Evolutionary conservation across 2,329 filamentous ascomycete species (phyloP).

Genomic region (Neopestalotiopsis sp.): DNA sequence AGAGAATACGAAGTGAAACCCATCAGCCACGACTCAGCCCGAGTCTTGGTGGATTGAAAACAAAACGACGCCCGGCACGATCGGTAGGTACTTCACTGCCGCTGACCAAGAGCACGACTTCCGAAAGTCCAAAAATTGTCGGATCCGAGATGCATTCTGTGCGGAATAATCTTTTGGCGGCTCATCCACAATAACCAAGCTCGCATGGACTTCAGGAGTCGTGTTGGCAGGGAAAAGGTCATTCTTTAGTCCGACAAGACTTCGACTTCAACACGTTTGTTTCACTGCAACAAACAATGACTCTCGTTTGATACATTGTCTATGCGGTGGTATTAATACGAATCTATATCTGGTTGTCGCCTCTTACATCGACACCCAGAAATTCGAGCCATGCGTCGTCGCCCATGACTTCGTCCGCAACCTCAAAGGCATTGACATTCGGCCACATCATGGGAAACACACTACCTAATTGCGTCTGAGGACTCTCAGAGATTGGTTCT

Average conservation of each 20-base stretch:
- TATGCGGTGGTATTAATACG: no score
- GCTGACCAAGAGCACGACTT: background rate
- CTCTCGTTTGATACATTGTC: no score
- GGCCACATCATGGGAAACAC: slow-evolving; percentile 54
- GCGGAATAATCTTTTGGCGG: background rate
- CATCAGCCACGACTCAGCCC: background rate
- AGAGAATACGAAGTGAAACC: background rate
- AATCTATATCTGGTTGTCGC: background rate
- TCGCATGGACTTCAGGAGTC: background rate
- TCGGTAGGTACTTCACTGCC: no score
- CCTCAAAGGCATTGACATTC: slow-evolving; percentile 42
- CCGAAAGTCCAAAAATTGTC: background rate
- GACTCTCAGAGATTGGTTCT: slow-evolving; percentile 41
- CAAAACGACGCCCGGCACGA: no score
- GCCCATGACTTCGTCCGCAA: slow-evolving; percentile 43
- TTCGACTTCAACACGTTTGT: no score
- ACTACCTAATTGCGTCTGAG: slow-evolving; percentile 48
- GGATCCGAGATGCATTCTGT: background rate
- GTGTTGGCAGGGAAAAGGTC: no score
- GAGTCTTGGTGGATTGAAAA: background rate
- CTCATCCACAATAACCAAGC: background rate
- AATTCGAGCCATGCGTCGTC: slow-evolving; percentile 46
- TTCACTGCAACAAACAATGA: no score
- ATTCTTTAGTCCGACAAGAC: background rate
- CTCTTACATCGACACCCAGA: slow-evolving; percentile 23